Conservation (phyloP, 1,284 basidiomycete genomes). For the Moesziomyces sp. region DNA sequence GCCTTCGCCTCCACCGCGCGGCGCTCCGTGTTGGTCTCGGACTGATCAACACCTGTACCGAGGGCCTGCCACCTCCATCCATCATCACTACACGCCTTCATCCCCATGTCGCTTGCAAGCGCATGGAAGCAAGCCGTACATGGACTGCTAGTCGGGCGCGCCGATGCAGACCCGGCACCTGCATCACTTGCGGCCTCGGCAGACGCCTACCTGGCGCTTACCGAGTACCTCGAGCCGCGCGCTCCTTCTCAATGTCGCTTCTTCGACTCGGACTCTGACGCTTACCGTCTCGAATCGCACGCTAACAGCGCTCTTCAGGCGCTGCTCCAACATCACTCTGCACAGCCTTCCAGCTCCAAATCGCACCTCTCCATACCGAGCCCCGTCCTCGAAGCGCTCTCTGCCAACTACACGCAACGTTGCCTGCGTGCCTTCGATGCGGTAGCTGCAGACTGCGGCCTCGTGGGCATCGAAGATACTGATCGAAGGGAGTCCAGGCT, state of each 20-base stretch:
- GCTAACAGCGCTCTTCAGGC: constrained; percentile 2
- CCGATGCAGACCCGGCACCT: too few relatives aligned
- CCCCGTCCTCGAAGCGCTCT: constrained; percentile 27
- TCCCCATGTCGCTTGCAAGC: constrained; percentile 22
- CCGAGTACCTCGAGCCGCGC: constrained; percentile 18
- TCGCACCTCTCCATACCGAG: constrained; percentile 12
- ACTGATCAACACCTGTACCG: neutral
- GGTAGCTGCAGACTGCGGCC: constrained; percentile 5
- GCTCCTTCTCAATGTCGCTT: constrained; percentile 14
- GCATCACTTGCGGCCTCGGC: neutral
- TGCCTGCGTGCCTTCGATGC: constrained; percentile 6
- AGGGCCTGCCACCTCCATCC: too few relatives aligned
- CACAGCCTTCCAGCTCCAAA: constrained; percentile 26
- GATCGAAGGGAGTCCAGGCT: neutral
- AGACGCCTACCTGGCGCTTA: constrained; percentile 18
- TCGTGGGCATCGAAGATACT: neutral
- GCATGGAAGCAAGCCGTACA: constrained; percentile 28
- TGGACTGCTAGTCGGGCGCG: constrained; percentile 2
- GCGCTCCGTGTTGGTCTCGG: neutral
- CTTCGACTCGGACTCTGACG: neutral
- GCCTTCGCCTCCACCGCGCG: neutral
- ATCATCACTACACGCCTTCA: neutral
- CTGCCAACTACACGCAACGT: constrained; percentile 19
- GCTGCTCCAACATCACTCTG: constrained; percentile 7
- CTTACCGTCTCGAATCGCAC: constrained; percentile 1